Evolutionary conservation across 495 filamentous ascomycete genomes (phyloP).

Genomic region (Aspergillus egyptiacus): DNA sequence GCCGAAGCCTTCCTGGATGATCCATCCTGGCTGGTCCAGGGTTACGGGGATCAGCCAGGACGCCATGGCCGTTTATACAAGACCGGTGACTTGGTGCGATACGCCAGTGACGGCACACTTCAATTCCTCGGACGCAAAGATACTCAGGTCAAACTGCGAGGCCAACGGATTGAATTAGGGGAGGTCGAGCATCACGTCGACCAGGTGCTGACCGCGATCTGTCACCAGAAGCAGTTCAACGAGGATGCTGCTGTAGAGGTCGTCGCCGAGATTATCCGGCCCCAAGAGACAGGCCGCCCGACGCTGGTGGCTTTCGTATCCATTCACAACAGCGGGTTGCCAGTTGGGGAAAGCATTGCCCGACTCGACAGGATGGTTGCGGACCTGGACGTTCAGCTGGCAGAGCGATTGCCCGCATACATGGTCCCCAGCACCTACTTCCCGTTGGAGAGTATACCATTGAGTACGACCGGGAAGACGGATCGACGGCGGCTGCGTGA

Average conservation of each 20-base stretch:
- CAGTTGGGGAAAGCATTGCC: no score
- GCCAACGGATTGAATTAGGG: slow-evolving; percentile 19
- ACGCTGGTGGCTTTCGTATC: no score
- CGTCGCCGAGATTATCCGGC: background rate
- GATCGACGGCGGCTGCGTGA: background rate
- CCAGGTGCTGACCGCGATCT: background rate
- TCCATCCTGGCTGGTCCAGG: background rate
- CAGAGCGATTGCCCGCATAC: background rate
- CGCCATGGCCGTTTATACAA: slow-evolving; percentile 6
- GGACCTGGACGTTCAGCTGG: background rate
- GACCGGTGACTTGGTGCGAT: slow-evolving; percentile 28
- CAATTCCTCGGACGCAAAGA: slow-evolving; percentile 39
- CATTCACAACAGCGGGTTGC: no score
- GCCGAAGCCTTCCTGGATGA: slow-evolving; percentile 15
- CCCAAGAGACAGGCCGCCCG: no score
- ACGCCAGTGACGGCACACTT: slow-evolving; percentile 29
- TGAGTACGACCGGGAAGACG: background rate
- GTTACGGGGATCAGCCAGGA: background rate
- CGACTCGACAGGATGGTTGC: background rate
- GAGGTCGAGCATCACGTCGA: slow-evolving; percentile 23
- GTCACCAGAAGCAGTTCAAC: no score
- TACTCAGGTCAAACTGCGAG: slow-evolving; percentile 16
- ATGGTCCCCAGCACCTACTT: background rate
- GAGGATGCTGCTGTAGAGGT: background rate
- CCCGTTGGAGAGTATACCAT: background rate